Evolutionary conservation across 176 grass and related monocot species (phyloP), one percentile per base, ranked within the genome.

Genomic region (Canna indica): DNA sequence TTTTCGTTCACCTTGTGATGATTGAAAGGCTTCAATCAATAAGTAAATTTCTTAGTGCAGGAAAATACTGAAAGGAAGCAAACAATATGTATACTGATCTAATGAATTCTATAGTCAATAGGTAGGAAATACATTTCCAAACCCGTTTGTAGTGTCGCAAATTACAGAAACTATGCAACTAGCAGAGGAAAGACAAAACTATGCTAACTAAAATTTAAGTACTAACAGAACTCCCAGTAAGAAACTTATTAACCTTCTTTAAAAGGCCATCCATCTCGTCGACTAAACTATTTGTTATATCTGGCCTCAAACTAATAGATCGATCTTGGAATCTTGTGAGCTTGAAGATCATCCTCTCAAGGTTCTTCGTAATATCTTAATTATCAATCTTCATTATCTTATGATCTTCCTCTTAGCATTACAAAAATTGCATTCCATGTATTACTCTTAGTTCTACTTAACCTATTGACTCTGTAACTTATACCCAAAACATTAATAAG

Each of bases 331-430:
- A 79, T 0, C 70, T 4, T 30, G 68, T 83, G 64, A 91, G 75
- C 33, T 75, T 69, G 22, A 72, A 86, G 22, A 97, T 97, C 86
- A 97, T 97, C n/a, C 45, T 90, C 82, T 97, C 86, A 45, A 97
- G 74, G 59, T 83, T 92, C 73, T 87, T 92, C 80, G 76, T 92
- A 34, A 97, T 75, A 47, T n/a, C n/a, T n/a, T n/a, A n/a, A n/a
- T n/a, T n/a, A n/a, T n/a, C n/a, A n/a, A n/a, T n/a, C n/a, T n/a
- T n/a, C n/a, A n/a, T n/a, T n/a, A n/a, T n/a, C n/a, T n/a, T n/a
- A n/a, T n/a, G n/a, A n/a, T n/a, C n/a, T n/a, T n/a, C n/a, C n/a
- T n/a, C n/a, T n/a, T n/a, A n/a, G n/a, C n/a, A n/a, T n/a, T n/a
- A n/a, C n/a, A n/a, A n/a, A n/a, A n/a, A n/a, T n/a, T n/a, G n/a